Base-by-base conservation (phyloP, 306 rosid species). In the Medicago ruthenica region DNA sequence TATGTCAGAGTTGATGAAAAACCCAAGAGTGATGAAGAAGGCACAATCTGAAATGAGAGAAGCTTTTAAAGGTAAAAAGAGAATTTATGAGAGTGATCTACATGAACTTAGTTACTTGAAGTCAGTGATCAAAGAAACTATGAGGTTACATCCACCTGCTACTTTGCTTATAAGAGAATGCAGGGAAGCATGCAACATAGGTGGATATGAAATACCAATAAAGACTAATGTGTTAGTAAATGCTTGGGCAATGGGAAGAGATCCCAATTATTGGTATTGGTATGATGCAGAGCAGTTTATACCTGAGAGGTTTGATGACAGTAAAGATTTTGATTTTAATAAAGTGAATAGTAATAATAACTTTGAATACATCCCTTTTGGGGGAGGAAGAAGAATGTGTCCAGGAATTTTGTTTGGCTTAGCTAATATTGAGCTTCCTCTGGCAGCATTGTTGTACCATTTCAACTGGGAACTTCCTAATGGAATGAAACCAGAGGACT, bases 91-190 rank as follows among this genome's bases (percentile, higher is more conserved):
- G 53, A 13, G 9, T 14, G 85, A 81, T 17, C 0, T 78, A 11
- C 0, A n/a, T 8, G 13, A 58, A 36, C 74, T 85, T 2, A 34
- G 27, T 10, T 85, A 85, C 79, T 50, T 85, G 2, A 81, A 85
- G 15, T 65, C 8, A 4, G 83, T 81, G 20, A 75, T 85, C 6
- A 81, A 71, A 51, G 85, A 85, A 51, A 81, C 79, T 1, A 3
- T 81, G 12, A 78, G 88, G 67, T 57, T 85, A 42, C 85, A 85
- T 40, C 83, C 88, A 10, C 88, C 88, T 2, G 60, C 0, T 71
- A 70, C 83, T 14, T 12, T 85, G 48, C 70, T 81, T 1, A 81
- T 81, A 65, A 85, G 88, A 71, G 85, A 81, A 65, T 78, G 85
- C 59, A 71, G 76, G 10, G 79, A 81, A 55, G n/a, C 63, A 3